Percentiles rank a stretch among this genome's conserved stretches.
Evolutionary conservation across 495 filamentous ascomycete genomes (phyloP).

Genomic region (Rhypophila decipiens): DNA sequence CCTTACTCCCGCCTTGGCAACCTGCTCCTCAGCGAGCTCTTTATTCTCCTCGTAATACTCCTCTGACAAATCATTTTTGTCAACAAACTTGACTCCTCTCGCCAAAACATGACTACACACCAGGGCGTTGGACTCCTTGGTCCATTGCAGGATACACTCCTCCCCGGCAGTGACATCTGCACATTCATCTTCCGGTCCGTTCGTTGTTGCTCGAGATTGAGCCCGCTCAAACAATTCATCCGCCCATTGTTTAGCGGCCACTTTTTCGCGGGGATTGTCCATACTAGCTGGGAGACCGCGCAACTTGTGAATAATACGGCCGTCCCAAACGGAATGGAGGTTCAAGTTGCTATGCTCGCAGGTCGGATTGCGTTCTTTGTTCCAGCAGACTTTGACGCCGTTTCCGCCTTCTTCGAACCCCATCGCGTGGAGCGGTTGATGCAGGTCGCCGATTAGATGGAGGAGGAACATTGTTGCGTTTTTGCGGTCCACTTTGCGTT

Average conservation of each 20-base stretch:
- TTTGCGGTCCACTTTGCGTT: not conserved
- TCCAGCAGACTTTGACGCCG: conserved; percentile 10
- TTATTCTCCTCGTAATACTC: conserved; percentile 14
- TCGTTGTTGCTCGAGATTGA: not conserved
- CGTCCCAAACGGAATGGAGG: conserved; percentile 13
- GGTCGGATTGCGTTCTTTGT: not conserved
- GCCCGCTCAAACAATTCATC: conserved; percentile 5
- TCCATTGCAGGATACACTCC: conserved; percentile 5
- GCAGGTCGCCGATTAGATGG: conserved; percentile 14
- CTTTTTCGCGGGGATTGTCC: conserved; percentile 2
- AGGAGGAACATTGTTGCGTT: conserved; percentile 15
- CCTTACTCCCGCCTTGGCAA: conserved; percentile 11
- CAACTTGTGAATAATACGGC: conserved; percentile 6
- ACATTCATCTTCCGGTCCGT: not conserved
- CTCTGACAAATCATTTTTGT: conserved; percentile 9
- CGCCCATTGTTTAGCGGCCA: conserved; percentile 9
- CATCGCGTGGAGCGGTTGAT: conserved; percentile 9
- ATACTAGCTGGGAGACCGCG: conserved; percentile 1
- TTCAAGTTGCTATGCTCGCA: not conserved
- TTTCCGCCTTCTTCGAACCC: conserved; percentile 13
- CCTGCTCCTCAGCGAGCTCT: conserved; percentile 4
- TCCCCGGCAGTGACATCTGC: conserved; percentile 1
- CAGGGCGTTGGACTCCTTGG: conserved; percentile 10
- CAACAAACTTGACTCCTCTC: conserved; percentile 8
- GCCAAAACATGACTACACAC: conserved; percentile 9